Evolutionary conservation across 805 yeast genomes (phyloP).

Genomic region (Saccharomycopsis guyanensis): DNA sequence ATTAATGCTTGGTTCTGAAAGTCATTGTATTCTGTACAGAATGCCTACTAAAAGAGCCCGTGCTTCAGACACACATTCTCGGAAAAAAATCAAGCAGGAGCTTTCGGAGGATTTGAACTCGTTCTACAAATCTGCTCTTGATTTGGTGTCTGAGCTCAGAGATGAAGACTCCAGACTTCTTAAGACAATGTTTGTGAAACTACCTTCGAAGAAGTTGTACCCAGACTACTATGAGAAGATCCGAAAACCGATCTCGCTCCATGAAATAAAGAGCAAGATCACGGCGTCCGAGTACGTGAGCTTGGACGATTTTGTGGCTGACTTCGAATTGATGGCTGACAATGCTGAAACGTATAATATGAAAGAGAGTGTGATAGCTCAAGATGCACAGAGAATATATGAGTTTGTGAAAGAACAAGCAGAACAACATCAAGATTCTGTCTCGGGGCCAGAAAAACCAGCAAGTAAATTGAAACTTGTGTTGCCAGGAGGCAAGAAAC

Average conservation of each 20-base stretch:
- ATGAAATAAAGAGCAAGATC: constrained; percentile 51
- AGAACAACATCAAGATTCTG: constrained; percentile 25
- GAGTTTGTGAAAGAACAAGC: constrained; percentile 49
- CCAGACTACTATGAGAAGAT: constrained; percentile 74
- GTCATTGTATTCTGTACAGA: too few species aligned
- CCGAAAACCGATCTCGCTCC: constrained; percentile 57
- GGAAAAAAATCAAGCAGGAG: constrained; percentile 2
- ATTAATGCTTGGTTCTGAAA: neutral
- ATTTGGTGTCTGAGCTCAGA: constrained; percentile 12
- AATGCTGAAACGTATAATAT: constrained; percentile 74
- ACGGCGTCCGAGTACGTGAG: constrained; percentile 29
- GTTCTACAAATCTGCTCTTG: constrained; percentile 13
- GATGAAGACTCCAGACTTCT: constrained; percentile 17
- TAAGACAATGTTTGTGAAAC: constrained; percentile 48
- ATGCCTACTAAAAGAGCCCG: constrained; percentile 11
- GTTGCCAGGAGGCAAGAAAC: neutral
- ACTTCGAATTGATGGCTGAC: constrained; percentile 56
- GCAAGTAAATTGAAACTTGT: constrained; percentile 4
- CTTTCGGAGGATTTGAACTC: neutral
- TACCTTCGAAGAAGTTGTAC: constrained; percentile 67
- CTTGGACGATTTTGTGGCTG: constrained; percentile 42
- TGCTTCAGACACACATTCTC: constrained; percentile 2
- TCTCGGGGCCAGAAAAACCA: neutral
- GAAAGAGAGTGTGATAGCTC: constrained; percentile 54
- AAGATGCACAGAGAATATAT: constrained; percentile 50